Evolutionary conservation across 208 protist genomes (phyloP).

Genomic region (Lotmaria passim): DNA sequence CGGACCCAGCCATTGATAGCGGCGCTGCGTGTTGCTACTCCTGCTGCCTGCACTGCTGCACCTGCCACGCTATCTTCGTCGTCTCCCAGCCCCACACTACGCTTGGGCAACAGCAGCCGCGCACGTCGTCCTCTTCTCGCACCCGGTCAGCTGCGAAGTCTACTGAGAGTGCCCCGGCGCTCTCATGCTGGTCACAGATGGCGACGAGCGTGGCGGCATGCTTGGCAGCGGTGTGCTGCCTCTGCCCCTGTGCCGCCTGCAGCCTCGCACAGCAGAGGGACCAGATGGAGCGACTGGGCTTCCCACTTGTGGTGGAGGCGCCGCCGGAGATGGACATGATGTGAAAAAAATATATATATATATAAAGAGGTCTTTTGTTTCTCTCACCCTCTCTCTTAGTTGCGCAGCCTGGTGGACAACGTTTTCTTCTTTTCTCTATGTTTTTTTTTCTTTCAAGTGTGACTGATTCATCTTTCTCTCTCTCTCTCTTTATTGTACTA

Average conservation of each 20-base stretch:
- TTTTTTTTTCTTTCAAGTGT: not conserved
- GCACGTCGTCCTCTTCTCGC: not conserved
- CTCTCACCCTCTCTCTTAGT: not conserved
- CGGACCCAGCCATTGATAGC: slow-evolving; percentile 34
- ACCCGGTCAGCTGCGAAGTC: not conserved
- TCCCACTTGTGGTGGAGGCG: slow-evolving; percentile 35
- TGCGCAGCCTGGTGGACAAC: not conserved
- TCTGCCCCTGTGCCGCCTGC: slow-evolving; percentile 42
- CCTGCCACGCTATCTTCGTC: slow-evolving; percentile 4
- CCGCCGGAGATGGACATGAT: slow-evolving; percentile 34
- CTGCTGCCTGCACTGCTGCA: slow-evolving; percentile 36
- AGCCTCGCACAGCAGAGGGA: slow-evolving; percentile 56
- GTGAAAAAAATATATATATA: slow-evolving; percentile 2
- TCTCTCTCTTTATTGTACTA: no score
- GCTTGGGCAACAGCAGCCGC: not conserved
- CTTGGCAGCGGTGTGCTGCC: slow-evolving; percentile 40
- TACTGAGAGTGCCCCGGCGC: not conserved
- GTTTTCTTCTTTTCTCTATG: slow-evolving; percentile 2
- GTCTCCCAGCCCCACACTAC: slow-evolving; percentile 1
- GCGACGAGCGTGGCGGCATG: slow-evolving; percentile 33
- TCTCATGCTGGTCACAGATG: slow-evolving; percentile 40
- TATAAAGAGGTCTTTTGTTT: not conserved
- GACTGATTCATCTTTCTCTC: no score
- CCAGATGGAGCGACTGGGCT: slow-evolving; percentile 43
- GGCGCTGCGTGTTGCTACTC: slow-evolving; percentile 41